Base-by-base conservation (phyloP, 2,329 filamentous ascomycete genomes). In the Nemania sp. region DNA sequence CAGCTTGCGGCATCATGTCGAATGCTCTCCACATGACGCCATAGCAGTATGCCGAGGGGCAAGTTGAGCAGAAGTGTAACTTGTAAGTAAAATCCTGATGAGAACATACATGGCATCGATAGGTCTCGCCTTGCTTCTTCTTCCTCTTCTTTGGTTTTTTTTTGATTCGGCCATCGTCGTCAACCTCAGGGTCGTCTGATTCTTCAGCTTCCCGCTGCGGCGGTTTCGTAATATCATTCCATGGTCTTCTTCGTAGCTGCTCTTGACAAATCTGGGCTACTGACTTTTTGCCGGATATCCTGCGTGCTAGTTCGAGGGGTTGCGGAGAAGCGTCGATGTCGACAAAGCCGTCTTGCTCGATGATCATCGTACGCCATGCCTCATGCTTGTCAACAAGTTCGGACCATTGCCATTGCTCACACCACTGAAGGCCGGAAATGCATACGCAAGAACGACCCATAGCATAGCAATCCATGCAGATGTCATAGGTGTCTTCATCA, bases 381-480 rank as follows among this genome's bases (percentile, higher is more conserved):
- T 97, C 94, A 77, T 98, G 94, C 67, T 92, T 91, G 58, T 89
- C 84, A 0, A 89, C 84, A 11, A 99, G 84, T 15, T 94, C 89
- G 49, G 89, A 86, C 94, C 94, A 98, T 13, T 88, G 83, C 86
- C 94, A 98, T 77, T 98, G 96, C 77, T 99, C 94, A 58, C 93
- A 93, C 94, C 95, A 99, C 68, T 88, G 89, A 11, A 97, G 86
- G 11, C 89, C 90, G 3, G 94, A 97, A 58, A 97, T 87, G 76
- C 96, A 99, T 2, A 88, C 89, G 77, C 96, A 99, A 53, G 94
- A 97, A 59, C 96, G 89, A 24, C 96, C 96, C 92, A 98, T 97
- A n/a, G 90, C 92, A 77, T 97, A 99, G 77, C 96, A 99, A 73
- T 99, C 96, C 92, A 99, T 94, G 77, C 96, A 99, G 24, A 99